Percentiles rank a stretch among this genome's conserved stretches.
Conservation (phyloP, 2,329 filamentous ascomycete species). For the Ascochyta pisi region DNA sequence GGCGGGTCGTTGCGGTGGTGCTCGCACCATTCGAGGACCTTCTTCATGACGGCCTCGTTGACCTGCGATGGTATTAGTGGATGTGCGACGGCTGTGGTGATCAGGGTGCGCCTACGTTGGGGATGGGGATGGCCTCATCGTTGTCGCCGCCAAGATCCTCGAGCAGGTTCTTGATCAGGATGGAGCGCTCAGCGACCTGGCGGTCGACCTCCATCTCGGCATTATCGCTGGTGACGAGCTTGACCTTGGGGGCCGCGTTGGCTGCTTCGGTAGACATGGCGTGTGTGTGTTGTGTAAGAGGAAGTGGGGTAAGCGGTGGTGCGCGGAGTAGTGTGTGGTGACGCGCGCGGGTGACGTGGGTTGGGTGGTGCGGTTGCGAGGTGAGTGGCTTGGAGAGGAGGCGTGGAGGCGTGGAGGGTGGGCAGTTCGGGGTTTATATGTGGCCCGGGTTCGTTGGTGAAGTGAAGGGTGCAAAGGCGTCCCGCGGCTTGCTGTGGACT, state of each 20-base stretch:
- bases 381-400: constrained; percentile 7
- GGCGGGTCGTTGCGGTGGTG: constrained; percentile 91
- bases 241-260: constrained; percentile 37
- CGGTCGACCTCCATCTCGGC: constrained; percentile 64
- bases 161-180: constrained; percentile 98
- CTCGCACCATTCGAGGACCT: constrained; percentile 98
- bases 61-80: constrained; percentile 59
- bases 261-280: constrained; percentile 34
- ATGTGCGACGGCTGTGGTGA: not conserved
- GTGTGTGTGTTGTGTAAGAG: constrained; percentile 10
- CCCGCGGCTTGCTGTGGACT: constrained; percentile 14
- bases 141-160: constrained; percentile 79
- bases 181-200: constrained; percentile 84
- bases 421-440: constrained; percentile 22
- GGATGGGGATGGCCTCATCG: constrained; percentile 81
- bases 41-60: constrained; percentile 90
- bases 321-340: constrained; percentile 3
- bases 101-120: constrained; percentile 61
- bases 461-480: constrained; percentile 14
- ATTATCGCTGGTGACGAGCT: constrained; percentile 55
- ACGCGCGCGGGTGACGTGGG: not conserved
- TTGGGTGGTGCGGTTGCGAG: constrained; percentile 1
- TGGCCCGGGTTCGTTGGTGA: constrained; percentile 6
- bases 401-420: constrained; percentile 13
- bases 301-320: constrained; percentile 30